Evolutionary conservation across 129 eudicot species (phyloP), one percentile per base, ranked within the genome.

Genomic region (Arctium minus): DNA sequence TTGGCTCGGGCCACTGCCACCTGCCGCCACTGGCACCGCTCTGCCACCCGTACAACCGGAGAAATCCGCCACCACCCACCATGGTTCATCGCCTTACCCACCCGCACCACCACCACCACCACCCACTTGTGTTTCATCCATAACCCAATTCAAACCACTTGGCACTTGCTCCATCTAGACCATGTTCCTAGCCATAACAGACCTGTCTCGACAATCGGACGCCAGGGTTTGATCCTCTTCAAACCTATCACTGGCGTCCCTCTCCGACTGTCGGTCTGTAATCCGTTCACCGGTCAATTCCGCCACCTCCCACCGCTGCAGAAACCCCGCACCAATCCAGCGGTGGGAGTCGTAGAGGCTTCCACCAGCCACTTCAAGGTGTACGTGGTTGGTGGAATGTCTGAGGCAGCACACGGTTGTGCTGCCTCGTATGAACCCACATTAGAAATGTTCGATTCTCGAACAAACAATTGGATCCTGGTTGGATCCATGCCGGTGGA

Each of bases 361-460:
- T 64, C 74, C 68, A 46, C 85, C 10, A n/a, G 15, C 33, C 75
- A 31, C 13, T 87, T 85, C 42, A 76, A 79, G 40, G 48, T 93
- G 18, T 93, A 88, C 36, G 92, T 86, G 48, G 97, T 93, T 0
- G 95, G 97, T 0, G 97, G 95, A 65, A 91, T 91, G 93, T 91
- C 87, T 0, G 86, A 86, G 67, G 88, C 88, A 40, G 74, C 80
- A 48, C 27, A 64, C 8, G 87, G 87, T 4, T 85, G 91, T 6
- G 90, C 91, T 8, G 86, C 92, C 36, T 53, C 82, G 0, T 91
- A 89, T 62, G 92, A 93, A 72, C 81, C 93, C 0, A 84, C 95
- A 1, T 36, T 93, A 12, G 97, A 91, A 62, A 88, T 91, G 92
- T 91, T 88, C 38, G 93, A 90, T 38, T 90, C 92, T 1, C n/a